These are phyloP conservation scores for Ceratocystis variospora DNA, from an alignment of 2,329 filamentous ascomycete genomes.

Conservation along the genomic window DNA sequence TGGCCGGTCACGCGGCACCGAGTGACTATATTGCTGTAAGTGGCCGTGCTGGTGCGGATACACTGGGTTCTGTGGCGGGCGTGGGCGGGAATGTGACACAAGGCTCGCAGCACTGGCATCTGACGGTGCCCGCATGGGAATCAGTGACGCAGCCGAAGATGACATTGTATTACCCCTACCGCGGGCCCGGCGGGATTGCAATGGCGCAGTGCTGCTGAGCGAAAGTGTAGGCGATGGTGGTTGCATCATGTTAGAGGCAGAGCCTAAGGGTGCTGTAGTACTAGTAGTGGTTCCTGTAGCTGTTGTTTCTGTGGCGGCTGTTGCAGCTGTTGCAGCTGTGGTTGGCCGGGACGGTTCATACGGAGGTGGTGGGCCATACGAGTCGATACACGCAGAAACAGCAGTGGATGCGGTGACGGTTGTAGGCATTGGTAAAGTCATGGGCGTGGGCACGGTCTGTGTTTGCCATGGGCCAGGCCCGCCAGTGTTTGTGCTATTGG, in stretches of 20 bases:
- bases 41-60: conserved; percentile 8
- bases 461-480: conserved; percentile 5
- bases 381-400: background rate
- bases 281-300: background rate
- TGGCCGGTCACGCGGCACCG: conserved; percentile 6
- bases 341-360: conserved; percentile 15
- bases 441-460: background rate
- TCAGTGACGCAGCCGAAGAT: background rate
- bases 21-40: background rate
- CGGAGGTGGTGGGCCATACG: conserved; percentile 16
- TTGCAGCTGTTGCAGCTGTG: background rate
- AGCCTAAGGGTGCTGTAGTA: background rate
- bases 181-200: background rate
- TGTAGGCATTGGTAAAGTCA: background rate
- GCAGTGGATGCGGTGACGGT: background rate
- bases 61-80: background rate
- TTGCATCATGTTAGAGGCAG: background rate
- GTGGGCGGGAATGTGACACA: background rate
- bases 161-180: background rate
- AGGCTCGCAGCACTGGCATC: background rate
- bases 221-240: background rate
- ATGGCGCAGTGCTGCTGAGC: background rate
- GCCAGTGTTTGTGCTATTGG: background rate
- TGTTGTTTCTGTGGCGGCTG: background rate
- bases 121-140: background rate